Percentiles rank a stretch among this genome's conserved stretches.
Conservation (phyloP, 2,329 filamentous ascomycete genomes). For the Escovopsis sp. region DNA sequence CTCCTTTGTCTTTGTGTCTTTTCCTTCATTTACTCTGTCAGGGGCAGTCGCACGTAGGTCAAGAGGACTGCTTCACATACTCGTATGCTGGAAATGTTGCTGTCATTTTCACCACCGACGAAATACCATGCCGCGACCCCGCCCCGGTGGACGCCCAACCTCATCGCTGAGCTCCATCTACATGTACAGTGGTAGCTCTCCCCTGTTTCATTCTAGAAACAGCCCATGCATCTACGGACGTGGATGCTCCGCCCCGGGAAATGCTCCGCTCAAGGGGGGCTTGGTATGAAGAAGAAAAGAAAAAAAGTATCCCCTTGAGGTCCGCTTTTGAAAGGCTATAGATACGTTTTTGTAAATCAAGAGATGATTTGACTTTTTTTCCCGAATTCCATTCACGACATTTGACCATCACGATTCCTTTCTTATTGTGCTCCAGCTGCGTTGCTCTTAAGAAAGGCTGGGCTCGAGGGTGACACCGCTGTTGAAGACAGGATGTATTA, state of each 20-base stretch:
- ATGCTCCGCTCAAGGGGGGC: neutral
- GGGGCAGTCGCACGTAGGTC: no score
- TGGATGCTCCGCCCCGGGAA: slow-evolving; percentile 2
- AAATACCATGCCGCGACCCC: neutral
- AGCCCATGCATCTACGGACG: slow-evolving; percentile 6
- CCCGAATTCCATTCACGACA: neutral
- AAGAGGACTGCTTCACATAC: no score
- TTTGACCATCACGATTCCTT: neutral
- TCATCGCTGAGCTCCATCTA: neutral
- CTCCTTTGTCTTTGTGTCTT: slow-evolving; percentile 8
- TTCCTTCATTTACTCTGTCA: slow-evolving; percentile 1
- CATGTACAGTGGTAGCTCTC: no score
- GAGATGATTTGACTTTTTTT: neutral
- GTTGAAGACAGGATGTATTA: slow-evolving; percentile 8
- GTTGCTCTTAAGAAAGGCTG: slow-evolving; percentile 24
- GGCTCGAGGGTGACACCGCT: slow-evolving; percentile 41
- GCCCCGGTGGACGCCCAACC: neutral
- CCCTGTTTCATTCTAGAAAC: slow-evolving; percentile 2
- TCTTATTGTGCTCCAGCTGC: no score
- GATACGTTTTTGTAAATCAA: no score
- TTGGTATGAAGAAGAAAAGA: no score
- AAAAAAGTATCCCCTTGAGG: neutral
- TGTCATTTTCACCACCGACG: neutral
- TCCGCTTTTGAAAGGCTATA: neutral
- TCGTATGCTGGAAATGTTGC: neutral